Evolutionary conservation across 352 stramenopile genomes (phyloP), one percentile per base, ranked within the genome.

Genomic region (Phytophthora megakarya): DNA sequence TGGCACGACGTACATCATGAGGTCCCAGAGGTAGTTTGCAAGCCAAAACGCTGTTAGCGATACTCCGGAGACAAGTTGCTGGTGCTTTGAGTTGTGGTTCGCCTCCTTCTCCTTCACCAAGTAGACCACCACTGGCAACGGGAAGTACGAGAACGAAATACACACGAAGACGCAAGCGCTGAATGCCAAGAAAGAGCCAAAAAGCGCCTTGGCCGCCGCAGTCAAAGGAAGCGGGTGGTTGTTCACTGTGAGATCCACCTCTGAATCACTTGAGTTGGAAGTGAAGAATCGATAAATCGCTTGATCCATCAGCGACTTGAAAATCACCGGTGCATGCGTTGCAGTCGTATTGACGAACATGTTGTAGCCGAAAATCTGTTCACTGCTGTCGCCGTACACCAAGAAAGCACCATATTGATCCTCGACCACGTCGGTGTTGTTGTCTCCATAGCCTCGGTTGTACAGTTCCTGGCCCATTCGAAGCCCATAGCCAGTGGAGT

Each of bases 11-110:
- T 97, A 98, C 49, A 91, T 95, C 13, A 95, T 58, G 33, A 96
- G 63, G 69, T 98, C 93, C 81, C 92, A 98, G 7, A 92, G 30
- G 53, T 88, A 98, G 35, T 96, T 98, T n/a, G 92, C 90, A 10
- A 97, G 33, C 97, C 97, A 99, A 69, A 98, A 99, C 0, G 92
- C 88, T 3, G 57, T 61, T 15, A 98, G 78, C 42, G 86, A 88
- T 0, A 98, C 93, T 10, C 97, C 97, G 0, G 88, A 95, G 28
- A 99, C 95, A 65, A 80, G 91, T 72, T 98, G 91, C 75, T 97
- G 87, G 77, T 99, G 97, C 72, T 99, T 98, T 8, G 94, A 90
- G 71, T 98, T 98, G 63, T 82, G 70, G 6, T 67, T 57, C 7
- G 91, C 88, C 46, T 97, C 84, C 49, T 78, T 76, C 68, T 99